A percentile compares a stretch with the other conserved stretches of the same genome.
Evolutionary conservation across 2,329 filamentous ascomycete genomes (phyloP).

Genomic region (Hypoxylon sp.): DNA sequence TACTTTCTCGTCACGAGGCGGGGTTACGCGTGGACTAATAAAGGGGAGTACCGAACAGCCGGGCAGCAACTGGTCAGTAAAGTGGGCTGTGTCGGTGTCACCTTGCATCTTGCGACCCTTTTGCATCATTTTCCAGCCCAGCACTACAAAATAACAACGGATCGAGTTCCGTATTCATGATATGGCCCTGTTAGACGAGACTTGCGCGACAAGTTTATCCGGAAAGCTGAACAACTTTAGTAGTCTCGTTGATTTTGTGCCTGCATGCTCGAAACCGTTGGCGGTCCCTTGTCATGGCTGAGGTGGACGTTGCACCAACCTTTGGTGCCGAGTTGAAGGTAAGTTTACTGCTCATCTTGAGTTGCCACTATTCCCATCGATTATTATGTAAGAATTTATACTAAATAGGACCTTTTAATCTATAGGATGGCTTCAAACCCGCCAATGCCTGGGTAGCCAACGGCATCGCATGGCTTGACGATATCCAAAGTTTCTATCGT

Average conservation of each 20-base stretch:
- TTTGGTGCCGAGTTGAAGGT: slow-evolving; percentile 97
- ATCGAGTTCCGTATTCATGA: slow-evolving; percentile 33
- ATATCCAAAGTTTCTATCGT: slow-evolving; percentile 97
- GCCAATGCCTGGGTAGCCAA: slow-evolving; percentile 92
- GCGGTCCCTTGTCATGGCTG: slow-evolving; percentile 73
- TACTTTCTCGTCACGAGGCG: slow-evolving; percentile 13
- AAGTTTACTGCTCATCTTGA: slow-evolving; percentile 49
- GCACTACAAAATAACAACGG: slow-evolving; percentile 4
- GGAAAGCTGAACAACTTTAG: slow-evolving; percentile 18
- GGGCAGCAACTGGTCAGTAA: slow-evolving; percentile 23
- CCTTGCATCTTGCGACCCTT: slow-evolving; percentile 29
- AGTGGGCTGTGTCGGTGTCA: slow-evolving; percentile 38
- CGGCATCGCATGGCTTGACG: slow-evolving; percentile 95
- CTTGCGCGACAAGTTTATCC: slow-evolving; percentile 22
- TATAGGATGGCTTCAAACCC: slow-evolving; percentile 93
- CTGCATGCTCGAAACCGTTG: slow-evolving; percentile 47
- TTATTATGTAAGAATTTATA: not conserved
- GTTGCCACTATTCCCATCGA: not conserved
- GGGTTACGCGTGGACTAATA: slow-evolving; percentile 24
- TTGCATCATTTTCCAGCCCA: slow-evolving; percentile 30
- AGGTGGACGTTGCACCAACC: slow-evolving; percentile 84
- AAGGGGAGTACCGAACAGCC: slow-evolving; percentile 35
- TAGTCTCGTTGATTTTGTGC: slow-evolving; percentile 17
- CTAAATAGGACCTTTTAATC: slow-evolving; percentile 31
- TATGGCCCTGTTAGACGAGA: slow-evolving; percentile 43